These are phyloP conservation scores for Torrubiella hemipterigena DNA, from an alignment of 2,329 filamentous ascomycete genomes.

Conservation along the genomic window DNA sequence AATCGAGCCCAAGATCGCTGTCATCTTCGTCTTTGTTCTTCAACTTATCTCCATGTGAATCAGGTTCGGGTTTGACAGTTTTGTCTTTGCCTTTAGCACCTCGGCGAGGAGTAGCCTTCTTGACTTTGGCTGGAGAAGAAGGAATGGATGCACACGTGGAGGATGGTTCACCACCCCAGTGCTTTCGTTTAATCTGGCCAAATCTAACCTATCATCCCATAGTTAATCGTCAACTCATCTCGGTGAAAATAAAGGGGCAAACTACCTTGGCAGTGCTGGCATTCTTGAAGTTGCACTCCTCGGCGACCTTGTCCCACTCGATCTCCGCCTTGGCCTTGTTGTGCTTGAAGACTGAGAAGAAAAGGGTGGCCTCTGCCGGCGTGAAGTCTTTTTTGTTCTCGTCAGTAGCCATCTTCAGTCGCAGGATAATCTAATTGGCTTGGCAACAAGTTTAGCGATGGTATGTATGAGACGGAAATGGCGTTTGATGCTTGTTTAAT, in stretches of 20 bases:
- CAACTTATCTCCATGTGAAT: no score
- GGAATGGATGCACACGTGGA: constrained; percentile 2
- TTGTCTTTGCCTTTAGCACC: constrained; percentile 13
- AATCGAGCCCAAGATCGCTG: no score
- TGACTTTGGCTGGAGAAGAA: constrained; percentile 15
- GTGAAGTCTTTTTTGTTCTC: constrained; percentile 22
- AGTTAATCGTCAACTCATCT: no score
- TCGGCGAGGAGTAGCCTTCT: constrained; percentile 15
- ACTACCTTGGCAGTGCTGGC: constrained; percentile 33
- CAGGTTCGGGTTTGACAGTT: constrained; percentile 7
- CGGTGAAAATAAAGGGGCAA: constrained; percentile 6
- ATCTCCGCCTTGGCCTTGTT: constrained; percentile 29
- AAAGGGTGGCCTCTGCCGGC: constrained; percentile 28
- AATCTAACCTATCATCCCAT: constrained; percentile 35
- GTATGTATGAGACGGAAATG: no score
- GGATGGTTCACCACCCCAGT: constrained; percentile 20
- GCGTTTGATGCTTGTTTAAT: no score
- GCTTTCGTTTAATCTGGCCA: constrained; percentile 36
- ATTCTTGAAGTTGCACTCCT: constrained; percentile 29
- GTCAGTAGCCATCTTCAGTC: constrained; percentile 20
- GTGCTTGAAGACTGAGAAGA: constrained; percentile 31
- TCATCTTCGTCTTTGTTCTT: no score
- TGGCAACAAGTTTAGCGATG: no score
- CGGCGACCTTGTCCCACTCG: constrained; percentile 35
- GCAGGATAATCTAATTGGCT: no score